phyloP scores from a whole-genome alignment of 2,329 filamentous ascomycete genomes.

The Hypoxylon sp. region DNA sequence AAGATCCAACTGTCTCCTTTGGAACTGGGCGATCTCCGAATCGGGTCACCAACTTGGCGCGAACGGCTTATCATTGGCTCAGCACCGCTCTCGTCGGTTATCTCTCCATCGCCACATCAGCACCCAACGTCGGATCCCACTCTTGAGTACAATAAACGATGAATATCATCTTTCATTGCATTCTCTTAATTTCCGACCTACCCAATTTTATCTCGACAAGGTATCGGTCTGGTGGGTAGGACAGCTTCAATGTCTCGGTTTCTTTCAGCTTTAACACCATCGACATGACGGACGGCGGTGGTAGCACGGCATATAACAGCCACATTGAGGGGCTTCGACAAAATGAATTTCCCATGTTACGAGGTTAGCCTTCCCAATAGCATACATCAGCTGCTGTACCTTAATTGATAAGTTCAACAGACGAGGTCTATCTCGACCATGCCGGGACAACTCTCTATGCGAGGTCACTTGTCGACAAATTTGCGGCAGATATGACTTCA shows the following conservation, averaged over 20 bases:
- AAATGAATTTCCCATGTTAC: conserved; percentile 78
- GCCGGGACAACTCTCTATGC: conserved; percentile 90
- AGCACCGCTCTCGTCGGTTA: conserved; percentile 6
- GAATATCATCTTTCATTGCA: conserved; percentile 14
- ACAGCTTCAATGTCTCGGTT: conserved; percentile 41
- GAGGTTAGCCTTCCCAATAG: conserved; percentile 62
- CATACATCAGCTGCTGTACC: not conserved
- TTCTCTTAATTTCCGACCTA: conserved; percentile 13
- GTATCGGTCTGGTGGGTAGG: conserved; percentile 22
- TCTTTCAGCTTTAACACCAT: conserved; percentile 38
- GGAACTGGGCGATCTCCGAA: conserved; percentile 44
- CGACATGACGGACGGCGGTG: conserved; percentile 52
- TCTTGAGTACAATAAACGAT: conserved; percentile 24
- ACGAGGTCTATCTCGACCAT: conserved; percentile 89
- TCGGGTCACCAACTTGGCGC: conserved; percentile 22
- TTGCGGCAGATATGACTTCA: conserved; percentile 82
- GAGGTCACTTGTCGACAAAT: conserved; percentile 84
- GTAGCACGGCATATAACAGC: conserved; percentile 66
- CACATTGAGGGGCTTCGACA: conserved; percentile 71
- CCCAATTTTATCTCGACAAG: conserved; percentile 12
- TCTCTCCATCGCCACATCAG: conserved; percentile 31
- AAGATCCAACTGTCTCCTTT: conserved; percentile 10
- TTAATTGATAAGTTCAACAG: conserved; percentile 60
- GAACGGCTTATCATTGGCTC: conserved; percentile 23
- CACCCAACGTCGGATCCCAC: conserved; percentile 29